These are phyloP conservation scores for Pseudogymnoascus sp. DNA, from an alignment of 2,329 filamentous ascomycete species.

Conservation along the genomic window DNA sequence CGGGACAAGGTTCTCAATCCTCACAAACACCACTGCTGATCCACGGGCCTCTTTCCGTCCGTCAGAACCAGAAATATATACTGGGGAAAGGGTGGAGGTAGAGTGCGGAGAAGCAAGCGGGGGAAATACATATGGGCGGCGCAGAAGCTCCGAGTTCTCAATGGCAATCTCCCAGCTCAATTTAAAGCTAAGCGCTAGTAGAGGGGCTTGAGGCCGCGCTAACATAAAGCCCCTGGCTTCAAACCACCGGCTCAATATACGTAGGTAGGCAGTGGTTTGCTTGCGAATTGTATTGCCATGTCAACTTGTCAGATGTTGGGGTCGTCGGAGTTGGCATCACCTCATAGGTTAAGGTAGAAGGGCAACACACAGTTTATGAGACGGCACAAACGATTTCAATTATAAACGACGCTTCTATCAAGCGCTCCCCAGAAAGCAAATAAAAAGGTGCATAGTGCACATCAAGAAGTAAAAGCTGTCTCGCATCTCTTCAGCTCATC, in stretches of 20 bases:
- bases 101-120: neutral
- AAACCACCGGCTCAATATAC: too few relatives aligned
- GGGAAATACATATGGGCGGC: neutral
- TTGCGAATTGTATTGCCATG: too few relatives aligned
- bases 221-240: neutral
- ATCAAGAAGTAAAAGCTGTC: neutral
- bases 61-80: neutral
- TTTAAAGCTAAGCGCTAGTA: neutral
- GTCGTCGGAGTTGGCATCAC: too few relatives aligned
- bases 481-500: neutral
- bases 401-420: neutral
- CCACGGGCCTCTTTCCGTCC: constrained; percentile 15
- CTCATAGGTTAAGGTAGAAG: neutral
- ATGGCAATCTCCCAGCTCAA: neutral
- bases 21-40: constrained; percentile 15
- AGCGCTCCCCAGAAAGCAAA: neutral
- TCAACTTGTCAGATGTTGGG: too few relatives aligned
- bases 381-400: neutral
- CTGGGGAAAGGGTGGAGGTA: neutral
- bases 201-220: neutral
- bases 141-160: neutral
- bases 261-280: too few relatives aligned
- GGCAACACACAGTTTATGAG: too few relatives aligned
- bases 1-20: constrained; percentile 10
- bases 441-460: neutral